Conservation (phyloP, 768 basidiomycete genomes). For the Floccularia luteovirens region DNA sequence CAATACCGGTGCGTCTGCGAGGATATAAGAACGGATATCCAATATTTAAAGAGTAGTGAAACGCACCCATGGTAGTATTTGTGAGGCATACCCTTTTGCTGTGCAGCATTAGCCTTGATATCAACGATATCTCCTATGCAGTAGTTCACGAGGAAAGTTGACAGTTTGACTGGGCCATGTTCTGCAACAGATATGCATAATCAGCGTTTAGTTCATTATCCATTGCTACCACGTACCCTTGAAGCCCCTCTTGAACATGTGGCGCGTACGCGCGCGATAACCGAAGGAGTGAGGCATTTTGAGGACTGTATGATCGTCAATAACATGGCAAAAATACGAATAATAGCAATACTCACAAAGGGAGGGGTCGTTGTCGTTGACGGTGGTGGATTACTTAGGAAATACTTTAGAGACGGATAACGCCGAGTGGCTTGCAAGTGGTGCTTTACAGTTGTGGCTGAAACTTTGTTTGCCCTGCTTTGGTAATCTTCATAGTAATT, state of each 20-base stretch:
- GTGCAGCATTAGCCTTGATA: slow-evolving; percentile 98
- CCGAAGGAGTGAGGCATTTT: slow-evolving; percentile 99
- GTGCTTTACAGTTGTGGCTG: slow-evolving; percentile 61
- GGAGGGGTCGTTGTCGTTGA: slow-evolving; percentile 41
- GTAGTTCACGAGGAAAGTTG: slow-evolving; percentile 92
- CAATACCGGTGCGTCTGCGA: slow-evolving; percentile 87
- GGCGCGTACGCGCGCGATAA: slow-evolving; percentile 99
- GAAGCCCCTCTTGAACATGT: slow-evolving; percentile 99
- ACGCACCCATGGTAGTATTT: slow-evolving; percentile 96
- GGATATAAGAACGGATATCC: not conserved
- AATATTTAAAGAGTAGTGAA: slow-evolving; percentile 4
- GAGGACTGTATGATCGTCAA: slow-evolving; percentile 30
- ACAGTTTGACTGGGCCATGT: slow-evolving; percentile 83
- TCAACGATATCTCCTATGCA: slow-evolving; percentile 97
- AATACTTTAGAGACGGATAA: slow-evolving; percentile 33
- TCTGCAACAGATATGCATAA: slow-evolving; percentile 36
- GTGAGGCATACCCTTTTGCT: slow-evolving; percentile 99
- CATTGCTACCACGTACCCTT: slow-evolving; percentile 59
- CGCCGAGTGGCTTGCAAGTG: slow-evolving; percentile 52
- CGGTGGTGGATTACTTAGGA: slow-evolving; percentile 25
- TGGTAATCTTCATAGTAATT: slow-evolving; percentile 14
- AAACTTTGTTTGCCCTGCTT: slow-evolving; percentile 31
- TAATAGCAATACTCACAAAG: slow-evolving; percentile 30
- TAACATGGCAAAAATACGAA: not conserved
- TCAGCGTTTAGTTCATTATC: slow-evolving; percentile 8